Conservation (phyloP, 179 eudicot species). For the Actinidia polygama region DNA sequence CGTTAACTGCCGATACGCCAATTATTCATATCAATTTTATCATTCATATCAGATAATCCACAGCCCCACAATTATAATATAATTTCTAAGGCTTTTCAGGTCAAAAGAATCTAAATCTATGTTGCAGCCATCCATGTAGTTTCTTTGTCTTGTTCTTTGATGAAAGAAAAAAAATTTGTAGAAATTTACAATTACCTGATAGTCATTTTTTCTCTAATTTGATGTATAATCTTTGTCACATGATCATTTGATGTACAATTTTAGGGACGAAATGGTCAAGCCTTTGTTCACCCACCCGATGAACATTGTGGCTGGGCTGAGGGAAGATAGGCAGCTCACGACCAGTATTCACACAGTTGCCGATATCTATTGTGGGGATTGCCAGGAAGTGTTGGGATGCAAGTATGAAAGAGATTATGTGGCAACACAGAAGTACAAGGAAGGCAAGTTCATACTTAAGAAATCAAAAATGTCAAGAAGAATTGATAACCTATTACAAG, state of each 20-base stretch:
- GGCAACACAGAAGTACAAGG: constrained; percentile 54
- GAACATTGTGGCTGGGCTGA: constrained; percentile 46
- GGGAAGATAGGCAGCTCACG: constrained; percentile 47
- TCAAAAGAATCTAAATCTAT: constrained; percentile 7
- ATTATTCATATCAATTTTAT: no score
- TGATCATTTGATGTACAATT: not conserved
- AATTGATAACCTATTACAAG: constrained; percentile 36
- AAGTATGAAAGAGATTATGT: constrained; percentile 54
- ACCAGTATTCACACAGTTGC: constrained; percentile 66
- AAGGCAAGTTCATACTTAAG: constrained; percentile 58
- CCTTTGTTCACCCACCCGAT: constrained; percentile 55
- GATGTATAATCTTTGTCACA: not conserved
- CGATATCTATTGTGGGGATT: constrained; percentile 47
- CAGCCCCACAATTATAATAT: no score
- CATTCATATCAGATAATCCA: no score
- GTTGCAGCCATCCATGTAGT: not conserved
- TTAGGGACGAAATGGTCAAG: constrained; percentile 50
- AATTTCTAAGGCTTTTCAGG: constrained; percentile 61
- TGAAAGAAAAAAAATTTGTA: no score
- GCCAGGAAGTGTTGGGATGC: constrained; percentile 55
- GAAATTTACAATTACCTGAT: not conserved
- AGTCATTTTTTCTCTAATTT: not conserved
- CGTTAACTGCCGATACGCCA: no score
- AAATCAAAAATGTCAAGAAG: constrained; percentile 51
- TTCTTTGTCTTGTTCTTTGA: not conserved